Evolutionary conservation across 768 basidiomycete species (phyloP), one percentile per base, ranked within the genome.

Genomic region (Tricholoma terreum): DNA sequence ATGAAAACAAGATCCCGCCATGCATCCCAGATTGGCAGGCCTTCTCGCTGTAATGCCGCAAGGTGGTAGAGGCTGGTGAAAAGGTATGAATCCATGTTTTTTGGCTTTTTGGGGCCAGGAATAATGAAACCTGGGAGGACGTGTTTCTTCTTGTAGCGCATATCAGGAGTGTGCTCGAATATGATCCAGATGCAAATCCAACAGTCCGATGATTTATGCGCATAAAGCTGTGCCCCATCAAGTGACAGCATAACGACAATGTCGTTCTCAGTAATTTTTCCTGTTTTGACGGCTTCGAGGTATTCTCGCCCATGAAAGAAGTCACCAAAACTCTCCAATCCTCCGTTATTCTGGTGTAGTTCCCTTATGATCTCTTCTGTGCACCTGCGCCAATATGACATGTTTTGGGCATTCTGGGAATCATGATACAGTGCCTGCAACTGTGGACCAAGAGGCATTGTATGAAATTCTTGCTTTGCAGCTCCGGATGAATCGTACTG

Each of bases 181-280:
- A 75, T 53, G 11, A 74, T 56, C 73, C 72, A 78, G 6, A 74
- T 70, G 2, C 52, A 64, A 11, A 79, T 77, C 76, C 76, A 78
- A 9, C 63, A 68, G 48, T 78, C 73, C 1, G 75, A 79, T 35
- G 65, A 60, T 61, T 79, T 78, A 59, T 73, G 69, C 6, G 70
- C 61, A 45, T 75, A 77, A 0, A 80, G 68, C 48, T 78, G 79
- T 0, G 73, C 70, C 17, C 76, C 74, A 54, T 79, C 74, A 14
- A 77, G 38, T 0, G 75, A 77, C 6, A 74, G 55, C 2, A 68
- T 51, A 2, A 79, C 36, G 2, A 71, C 54, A 0, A 62, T 72
- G 42, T 77, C 69, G 17, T 73, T 59, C 5, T 24, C 27, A 0
- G 61, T 68, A 12, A 77, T 65, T 1, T 66, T 43, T 0, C 62